Base-by-base conservation (phyloP, 305 asterid species). In the Fraxinus albicans region DNA sequence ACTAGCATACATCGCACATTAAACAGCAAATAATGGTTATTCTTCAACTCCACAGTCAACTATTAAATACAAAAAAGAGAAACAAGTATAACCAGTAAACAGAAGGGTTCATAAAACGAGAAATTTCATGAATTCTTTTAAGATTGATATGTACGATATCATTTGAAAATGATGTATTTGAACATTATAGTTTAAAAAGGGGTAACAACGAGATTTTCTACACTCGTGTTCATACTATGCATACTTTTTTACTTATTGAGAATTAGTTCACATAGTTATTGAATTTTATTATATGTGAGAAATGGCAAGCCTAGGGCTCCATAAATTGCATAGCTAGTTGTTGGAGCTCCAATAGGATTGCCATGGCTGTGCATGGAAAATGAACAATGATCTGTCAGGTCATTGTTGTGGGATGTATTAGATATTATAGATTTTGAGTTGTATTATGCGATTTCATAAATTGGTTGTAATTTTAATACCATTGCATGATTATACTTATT, bases 1-100 rank as follows among this genome's bases (percentile, higher is more conserved):
- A 96, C 99, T 96, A 80, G 73, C 78, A 82, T 79, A 77, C 47
- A 85, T 35, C 60, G 82, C 84, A 80, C 40, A 84, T 55, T 73
- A 76, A 86, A 70, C 80, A 80, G 70, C 79, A 83, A 83, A 74
- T 82, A 81, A 23, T 69, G 78, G 85, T 87, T 63, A 72, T 65
- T 53, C 73, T 47, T 44, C 50, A 83, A 80, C 47, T 55, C 76
- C 36, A 72, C 3, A 21, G 44, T 78, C 82, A 78, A 79, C 84
- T 6, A 33, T 55, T 33, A n/a, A 77, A 34, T n/a, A 50, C 70
- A 77, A 13, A 13, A 17, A 40, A 44, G 42, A 47, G n/a, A 8
- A 47, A 77, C 40, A 15, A 77, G 44, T 29, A 53, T 31, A 10
- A 55, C 8, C 47, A 77, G 42, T 72, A 31, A 31, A 9, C 23